Evolutionary conservation across 768 basidiomycete species (phyloP).

Genomic region (Phanerodontia chrysosporium): DNA sequence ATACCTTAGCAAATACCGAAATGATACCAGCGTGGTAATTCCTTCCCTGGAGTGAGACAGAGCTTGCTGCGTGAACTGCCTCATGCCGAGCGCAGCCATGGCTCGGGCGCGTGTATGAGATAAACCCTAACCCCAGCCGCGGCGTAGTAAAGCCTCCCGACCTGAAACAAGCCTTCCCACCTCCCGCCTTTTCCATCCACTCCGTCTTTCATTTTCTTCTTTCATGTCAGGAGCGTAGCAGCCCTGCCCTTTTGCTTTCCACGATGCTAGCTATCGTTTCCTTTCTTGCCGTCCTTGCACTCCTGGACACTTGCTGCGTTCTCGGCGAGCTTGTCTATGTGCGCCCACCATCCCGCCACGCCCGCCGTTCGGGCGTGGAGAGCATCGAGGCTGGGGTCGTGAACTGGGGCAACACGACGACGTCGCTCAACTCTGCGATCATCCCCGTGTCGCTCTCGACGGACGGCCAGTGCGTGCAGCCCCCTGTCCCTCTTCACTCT

Average conservation of each 20-base stretch:
- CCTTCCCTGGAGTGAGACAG: neutral
- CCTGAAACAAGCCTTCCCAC: slow-evolving; percentile 3
- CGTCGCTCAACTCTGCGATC: slow-evolving; percentile 7
- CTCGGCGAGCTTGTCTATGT: slow-evolving; percentile 5
- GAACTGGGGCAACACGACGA: slow-evolving; percentile 7
- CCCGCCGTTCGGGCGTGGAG: slow-evolving; percentile 9
- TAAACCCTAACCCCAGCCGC: neutral
- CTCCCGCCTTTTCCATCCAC: neutral
- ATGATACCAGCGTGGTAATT: slow-evolving; percentile 12
- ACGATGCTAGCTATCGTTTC: slow-evolving; percentile 9
- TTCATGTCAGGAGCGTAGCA: slow-evolving; percentile 3
- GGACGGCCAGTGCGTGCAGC: slow-evolving; percentile 11
- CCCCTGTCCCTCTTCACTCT: neutral
- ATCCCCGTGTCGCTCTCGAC: slow-evolving; percentile 7
- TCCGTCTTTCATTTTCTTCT: slow-evolving; percentile 3
- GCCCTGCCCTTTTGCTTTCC: neutral
- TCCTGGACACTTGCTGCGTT: slow-evolving; percentile 7
- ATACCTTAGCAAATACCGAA: slow-evolving; percentile 9
- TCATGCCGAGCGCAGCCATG: neutral
- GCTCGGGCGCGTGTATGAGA: neutral
- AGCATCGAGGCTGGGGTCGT: slow-evolving; percentile 11
- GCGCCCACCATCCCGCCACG: slow-evolving; percentile 7
- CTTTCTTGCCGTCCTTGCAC: slow-evolving; percentile 10
- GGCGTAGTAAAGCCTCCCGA: slow-evolving; percentile 3
- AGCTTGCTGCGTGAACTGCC: neutral